Conservation (phyloP, 306 rosid genomes). For the Prinsepia uniflora region DNA sequence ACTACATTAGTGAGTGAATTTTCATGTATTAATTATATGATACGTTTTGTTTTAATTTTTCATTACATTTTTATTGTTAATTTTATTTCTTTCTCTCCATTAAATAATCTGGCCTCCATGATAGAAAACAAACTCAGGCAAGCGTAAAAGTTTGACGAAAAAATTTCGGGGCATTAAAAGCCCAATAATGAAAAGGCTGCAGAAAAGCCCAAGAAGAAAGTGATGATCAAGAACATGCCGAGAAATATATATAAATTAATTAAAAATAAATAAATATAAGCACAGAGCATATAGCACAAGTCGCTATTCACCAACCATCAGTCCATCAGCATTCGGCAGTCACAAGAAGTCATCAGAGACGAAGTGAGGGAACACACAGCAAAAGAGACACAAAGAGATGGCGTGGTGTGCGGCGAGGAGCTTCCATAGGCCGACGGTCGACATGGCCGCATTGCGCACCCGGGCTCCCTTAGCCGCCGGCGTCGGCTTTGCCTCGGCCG, state of each 20-base stretch:
- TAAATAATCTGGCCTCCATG: too few relatives aligned
- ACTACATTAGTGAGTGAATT: too few relatives aligned
- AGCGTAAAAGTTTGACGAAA: too few relatives aligned
- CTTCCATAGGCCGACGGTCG: conserved; percentile 51
- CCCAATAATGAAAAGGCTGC: background rate
- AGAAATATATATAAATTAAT: background rate
- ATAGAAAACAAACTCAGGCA: too few relatives aligned
- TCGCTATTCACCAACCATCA: background rate
- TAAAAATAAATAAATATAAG: background rate
- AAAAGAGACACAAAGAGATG: conserved; percentile 38
- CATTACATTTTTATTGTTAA: too few relatives aligned
- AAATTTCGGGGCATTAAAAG: background rate
- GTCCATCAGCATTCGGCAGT: background rate
- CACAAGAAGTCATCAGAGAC: background rate
- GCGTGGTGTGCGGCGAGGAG: conserved; percentile 66
- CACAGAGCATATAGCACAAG: background rate
- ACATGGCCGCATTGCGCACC: conserved; percentile 30
- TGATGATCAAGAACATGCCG: too few relatives aligned
- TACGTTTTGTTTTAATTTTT: too few relatives aligned
- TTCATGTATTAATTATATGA: too few relatives aligned
- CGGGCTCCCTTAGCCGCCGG: conserved; percentile 51
- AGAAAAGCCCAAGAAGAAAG: background rate
- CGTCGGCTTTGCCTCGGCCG: conserved; percentile 53
- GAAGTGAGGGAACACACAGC: background rate
- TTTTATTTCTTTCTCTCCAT: too few relatives aligned